Conservation (phyloP, 2,329 filamentous ascomycete species). For the Sarocladium brachiariae region DNA sequence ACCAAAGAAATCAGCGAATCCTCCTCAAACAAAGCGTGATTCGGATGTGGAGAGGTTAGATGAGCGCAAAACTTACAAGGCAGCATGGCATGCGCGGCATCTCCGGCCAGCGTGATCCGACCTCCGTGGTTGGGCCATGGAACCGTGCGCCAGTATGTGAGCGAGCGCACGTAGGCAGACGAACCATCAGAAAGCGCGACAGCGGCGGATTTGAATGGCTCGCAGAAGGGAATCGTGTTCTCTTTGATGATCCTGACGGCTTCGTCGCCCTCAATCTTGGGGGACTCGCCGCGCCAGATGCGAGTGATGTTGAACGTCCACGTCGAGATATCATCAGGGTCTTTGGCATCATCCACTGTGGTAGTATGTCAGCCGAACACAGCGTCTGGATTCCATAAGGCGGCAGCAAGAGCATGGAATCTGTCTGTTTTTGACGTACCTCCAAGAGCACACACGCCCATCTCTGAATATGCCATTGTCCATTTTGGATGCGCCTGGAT, state of each 20-base stretch:
- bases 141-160: conserved; percentile 4
- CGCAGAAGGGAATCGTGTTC: conserved; percentile 3
- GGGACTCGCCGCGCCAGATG: conserved; percentile 11
- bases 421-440: background rate
- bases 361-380: background rate
- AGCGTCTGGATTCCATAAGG: too few species aligned
- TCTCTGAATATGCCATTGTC: conserved; percentile 9
- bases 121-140: conserved; percentile 9
- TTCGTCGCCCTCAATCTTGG: conserved; percentile 2
- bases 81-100: conserved; percentile 32
- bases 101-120: conserved; percentile 22
- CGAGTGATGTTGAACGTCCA: conserved; percentile 12
- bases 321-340: conserved; percentile 5
- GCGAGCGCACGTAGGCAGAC: background rate
- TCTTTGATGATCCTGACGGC: conserved; percentile 9
- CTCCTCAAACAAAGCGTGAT: background rate
- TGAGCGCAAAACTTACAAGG: conserved; percentile 14
- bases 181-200: background rate
- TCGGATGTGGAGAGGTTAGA: background rate
- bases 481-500: conserved; percentile 9
- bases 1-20: too few species aligned
- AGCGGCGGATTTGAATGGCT: conserved; percentile 8
- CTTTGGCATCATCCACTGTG: conserved; percentile 7
- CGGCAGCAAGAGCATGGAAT: too few species aligned
- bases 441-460: conserved; percentile 9